phyloP scores from a whole-genome alignment of 352 stramenopile genomes.

The Pythium catenulatum region DNA sequence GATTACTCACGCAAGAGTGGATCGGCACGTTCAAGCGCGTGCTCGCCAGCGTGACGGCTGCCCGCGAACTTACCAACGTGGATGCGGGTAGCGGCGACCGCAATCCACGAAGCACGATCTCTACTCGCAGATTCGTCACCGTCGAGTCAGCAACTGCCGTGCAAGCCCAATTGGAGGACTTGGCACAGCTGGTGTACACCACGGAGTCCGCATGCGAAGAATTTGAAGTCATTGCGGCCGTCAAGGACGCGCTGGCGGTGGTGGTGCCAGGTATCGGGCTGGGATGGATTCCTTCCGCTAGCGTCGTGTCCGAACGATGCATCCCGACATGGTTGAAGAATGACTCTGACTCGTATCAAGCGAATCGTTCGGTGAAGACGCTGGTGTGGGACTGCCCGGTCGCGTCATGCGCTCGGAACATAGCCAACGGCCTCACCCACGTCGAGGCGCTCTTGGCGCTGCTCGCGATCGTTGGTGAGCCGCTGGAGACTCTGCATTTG shows the following conservation, averaged over 20 bases:
- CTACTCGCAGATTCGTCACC: neutral
- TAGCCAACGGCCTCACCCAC: neutral
- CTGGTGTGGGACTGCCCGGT: no score
- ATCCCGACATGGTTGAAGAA: neutral
- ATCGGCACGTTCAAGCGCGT: conserved; percentile 16
- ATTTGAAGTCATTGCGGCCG: neutral
- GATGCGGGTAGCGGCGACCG: no score
- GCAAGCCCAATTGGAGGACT: neutral
- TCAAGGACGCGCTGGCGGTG: neutral
- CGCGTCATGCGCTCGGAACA: no score
- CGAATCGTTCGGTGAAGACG: neutral
- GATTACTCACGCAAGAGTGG: neutral
- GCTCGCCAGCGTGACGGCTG: no score
- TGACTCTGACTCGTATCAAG: neutral
- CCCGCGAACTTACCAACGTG: no score
- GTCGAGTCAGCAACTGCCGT: neutral
- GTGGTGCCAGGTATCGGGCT: neutral
- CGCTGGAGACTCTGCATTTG: neutral
- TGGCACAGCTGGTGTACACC: neutral
- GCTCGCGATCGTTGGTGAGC: neutral
- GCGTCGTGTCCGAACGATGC: neutral
- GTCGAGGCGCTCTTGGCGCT: neutral
- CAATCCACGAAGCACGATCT: no score
- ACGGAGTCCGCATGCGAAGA: neutral
- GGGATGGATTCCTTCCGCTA: neutral